A percentile compares a stretch with the other conserved stretches of the same genome.
Conservation (phyloP, 1,139 yeast species). For the Geotrichum restrictum region DNA sequence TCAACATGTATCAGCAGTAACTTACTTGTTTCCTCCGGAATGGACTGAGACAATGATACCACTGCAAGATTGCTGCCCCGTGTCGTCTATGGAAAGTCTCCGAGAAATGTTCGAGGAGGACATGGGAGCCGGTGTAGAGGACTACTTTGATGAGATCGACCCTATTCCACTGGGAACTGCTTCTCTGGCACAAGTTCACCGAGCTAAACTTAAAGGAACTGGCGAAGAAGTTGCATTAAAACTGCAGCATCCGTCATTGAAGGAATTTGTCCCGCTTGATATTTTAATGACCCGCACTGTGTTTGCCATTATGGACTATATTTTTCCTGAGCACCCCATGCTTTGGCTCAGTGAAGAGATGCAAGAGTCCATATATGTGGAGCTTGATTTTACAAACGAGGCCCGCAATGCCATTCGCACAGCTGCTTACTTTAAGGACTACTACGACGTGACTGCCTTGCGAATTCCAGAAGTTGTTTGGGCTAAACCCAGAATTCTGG, state of each 20-base stretch:
- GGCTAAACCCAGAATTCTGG: constrained; percentile 65
- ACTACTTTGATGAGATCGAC: constrained; percentile 63
- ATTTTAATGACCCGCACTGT: constrained; percentile 72
- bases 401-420: constrained; percentile 76
- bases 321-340: constrained; percentile 90
- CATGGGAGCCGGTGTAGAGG: constrained; percentile 58
- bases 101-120: constrained; percentile 62
- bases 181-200: constrained; percentile 91
- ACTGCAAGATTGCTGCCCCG: constrained; percentile 85
- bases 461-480: constrained; percentile 69
- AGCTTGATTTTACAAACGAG: constrained; percentile 81
- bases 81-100: constrained; percentile 67
- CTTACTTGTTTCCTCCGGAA: constrained; percentile 82
- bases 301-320: constrained; percentile 65
- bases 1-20: constrained; percentile 88
- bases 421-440: constrained; percentile 57
- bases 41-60: constrained; percentile 97
- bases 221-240: constrained; percentile 88
- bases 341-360: constrained; percentile 93
- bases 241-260: constrained; percentile 85
- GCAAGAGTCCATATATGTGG: constrained; percentile 79
- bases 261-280: constrained; percentile 87
- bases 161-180: constrained; percentile 88
- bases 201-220: constrained; percentile 56
- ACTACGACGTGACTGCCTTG: constrained; percentile 62